Evolutionary conservation across 352 stramenopile species (phyloP), one percentile per base, ranked within the genome.

Genomic region (Hyaloperonospora brassicae): DNA sequence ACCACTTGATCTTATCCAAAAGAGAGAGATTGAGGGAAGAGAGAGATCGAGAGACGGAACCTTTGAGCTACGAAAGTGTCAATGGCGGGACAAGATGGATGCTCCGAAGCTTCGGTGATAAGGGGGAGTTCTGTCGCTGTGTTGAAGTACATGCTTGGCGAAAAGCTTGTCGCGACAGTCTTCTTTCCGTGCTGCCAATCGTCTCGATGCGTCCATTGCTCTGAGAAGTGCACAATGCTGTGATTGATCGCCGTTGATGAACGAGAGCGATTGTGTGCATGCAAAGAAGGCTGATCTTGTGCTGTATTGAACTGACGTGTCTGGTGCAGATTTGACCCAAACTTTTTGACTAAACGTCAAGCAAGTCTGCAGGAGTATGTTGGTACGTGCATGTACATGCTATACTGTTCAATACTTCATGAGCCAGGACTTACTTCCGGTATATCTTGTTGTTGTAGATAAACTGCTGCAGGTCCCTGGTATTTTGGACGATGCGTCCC

Each of bases 1-100:
- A 89, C 68, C 73, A 74, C 77, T 92, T 92, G 81, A 92, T 89
- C 81, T 92, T 89, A 92, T 89, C 81, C 84, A 41, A 61, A 21
- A 44, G n/a, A 51, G 24, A 52, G 27, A 25, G 58, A 84, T 42
- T 5, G 52, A 48, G 53, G 43, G n/a, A 45, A 25, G n/a, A 46
- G n/a, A 46, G 22, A 51, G 35, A 48, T 11, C 17, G 61, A 83
- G 49, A 47, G 52, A 45, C 42, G 27, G 44, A 36, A 22, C 56
- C 43, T 39, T 17, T 50, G 61, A 66, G 53, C 43, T 55, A 55
- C 65, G 56, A 51, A 13, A 61, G 58, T 54, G 66, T 55, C 61
- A 38, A 57, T 52, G 52, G 34, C 24, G 40, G 27, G 27, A 34
- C 27, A 34, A 34, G 27, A 34, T 34, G 27, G 27, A 34, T 8